Evolutionary conservation across 2,329 filamentous ascomycete genomes (phyloP).

Genomic region (Fusarium verrucosum): DNA sequence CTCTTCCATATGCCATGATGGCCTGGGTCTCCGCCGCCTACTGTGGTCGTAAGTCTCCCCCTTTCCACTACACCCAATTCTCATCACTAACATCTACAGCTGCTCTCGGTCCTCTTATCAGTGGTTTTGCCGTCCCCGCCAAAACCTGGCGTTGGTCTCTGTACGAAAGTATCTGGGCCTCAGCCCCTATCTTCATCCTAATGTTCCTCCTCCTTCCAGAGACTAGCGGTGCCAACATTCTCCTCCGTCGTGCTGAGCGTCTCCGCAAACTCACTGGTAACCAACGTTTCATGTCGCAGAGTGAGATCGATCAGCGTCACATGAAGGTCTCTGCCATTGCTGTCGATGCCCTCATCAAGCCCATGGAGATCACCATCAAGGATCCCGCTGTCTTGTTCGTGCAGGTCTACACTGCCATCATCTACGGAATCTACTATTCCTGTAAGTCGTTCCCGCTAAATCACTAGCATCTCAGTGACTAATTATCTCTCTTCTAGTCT

Average conservation of each 20-base stretch:
- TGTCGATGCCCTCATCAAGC: slow-evolving; percentile 68
- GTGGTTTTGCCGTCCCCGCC: slow-evolving; percentile 66
- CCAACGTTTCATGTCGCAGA: slow-evolving; percentile 65
- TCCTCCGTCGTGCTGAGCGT: slow-evolving; percentile 68
- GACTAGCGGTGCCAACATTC: slow-evolving; percentile 67
- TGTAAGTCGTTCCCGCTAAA: slow-evolving; percentile 47
- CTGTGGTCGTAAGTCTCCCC: slow-evolving; percentile 52
- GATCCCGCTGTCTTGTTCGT: slow-evolving; percentile 71
- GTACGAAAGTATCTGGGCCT: slow-evolving; percentile 71
- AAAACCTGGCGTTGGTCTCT: slow-evolving; percentile 72
- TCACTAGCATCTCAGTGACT: no score
- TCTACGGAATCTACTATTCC: slow-evolving; percentile 69
- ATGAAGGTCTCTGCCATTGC: slow-evolving; percentile 59
- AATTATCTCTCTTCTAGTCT: slow-evolving; percentile 50
- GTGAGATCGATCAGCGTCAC: slow-evolving; percentile 70
- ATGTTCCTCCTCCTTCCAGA: slow-evolving; percentile 73
- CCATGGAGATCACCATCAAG: slow-evolving; percentile 66
- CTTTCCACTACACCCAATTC: no score
- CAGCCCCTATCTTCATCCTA: slow-evolving; percentile 65
- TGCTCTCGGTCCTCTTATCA: slow-evolving; percentile 68
- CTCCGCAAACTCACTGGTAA: slow-evolving; percentile 69
- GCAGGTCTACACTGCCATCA: slow-evolving; percentile 68
- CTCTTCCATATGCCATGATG: slow-evolving; percentile 66
- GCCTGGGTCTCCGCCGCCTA: slow-evolving; percentile 66
- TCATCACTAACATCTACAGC: slow-evolving; percentile 43